phyloP scores from a whole-genome alignment of 805 yeast species.

The Yueomyces sp. region DNA sequence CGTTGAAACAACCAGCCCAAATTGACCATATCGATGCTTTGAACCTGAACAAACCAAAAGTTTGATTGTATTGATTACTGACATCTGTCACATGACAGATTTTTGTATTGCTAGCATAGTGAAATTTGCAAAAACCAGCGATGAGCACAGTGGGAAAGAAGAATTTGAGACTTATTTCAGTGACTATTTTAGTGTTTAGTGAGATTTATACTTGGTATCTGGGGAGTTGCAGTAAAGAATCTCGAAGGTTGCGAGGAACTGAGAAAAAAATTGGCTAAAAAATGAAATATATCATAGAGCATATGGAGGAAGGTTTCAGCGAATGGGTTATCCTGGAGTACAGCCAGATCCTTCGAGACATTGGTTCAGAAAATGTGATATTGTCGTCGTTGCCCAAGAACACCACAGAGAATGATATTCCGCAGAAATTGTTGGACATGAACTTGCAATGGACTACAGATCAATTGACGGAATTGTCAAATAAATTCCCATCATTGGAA shows the following conservation, averaged over 20 bases:
- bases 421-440: constrained; percentile 39
- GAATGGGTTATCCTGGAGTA: constrained; percentile 92
- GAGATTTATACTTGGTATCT: too few species aligned
- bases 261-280: neutral
- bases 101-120: too few species aligned
- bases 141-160: neutral
- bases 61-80: too few species aligned
- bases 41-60: neutral
- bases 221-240: too few species aligned
- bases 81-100: too few species aligned
- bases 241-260: neutral
- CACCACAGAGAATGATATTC: constrained; percentile 51
- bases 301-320: constrained; percentile 94
- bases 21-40: constrained; percentile 1
- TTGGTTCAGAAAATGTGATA: constrained; percentile 63
- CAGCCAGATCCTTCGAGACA: constrained; percentile 65
- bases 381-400: constrained; percentile 62
- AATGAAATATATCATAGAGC: constrained; percentile 91
- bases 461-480: constrained; percentile 41
- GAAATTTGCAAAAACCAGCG: neutral
- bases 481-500: constrained; percentile 30
- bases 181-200: too few species aligned
- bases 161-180: neutral
- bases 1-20: constrained; percentile 13
- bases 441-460: constrained; percentile 74